These are phyloP conservation scores for Gryganskiella cystojenkinii DNA, from an alignment of 192 early-diverging fungal genomes.

Conservation along the genomic window DNA sequence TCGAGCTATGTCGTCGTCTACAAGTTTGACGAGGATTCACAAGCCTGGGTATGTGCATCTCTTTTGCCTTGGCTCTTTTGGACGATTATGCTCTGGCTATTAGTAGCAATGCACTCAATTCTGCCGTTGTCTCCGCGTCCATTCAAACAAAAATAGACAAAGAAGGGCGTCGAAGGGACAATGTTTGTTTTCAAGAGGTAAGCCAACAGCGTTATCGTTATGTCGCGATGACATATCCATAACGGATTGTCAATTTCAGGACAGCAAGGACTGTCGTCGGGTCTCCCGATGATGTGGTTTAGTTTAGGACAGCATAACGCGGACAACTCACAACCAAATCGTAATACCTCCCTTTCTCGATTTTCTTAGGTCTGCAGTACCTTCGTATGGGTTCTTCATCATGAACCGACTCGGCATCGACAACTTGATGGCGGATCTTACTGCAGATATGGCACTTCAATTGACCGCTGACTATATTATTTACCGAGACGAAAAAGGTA, in stretches of 20 bases:
- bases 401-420: slow-evolving; percentile 90
- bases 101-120: neutral
- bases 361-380: slow-evolving; percentile 56
- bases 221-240: no score
- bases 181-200: slow-evolving; percentile 89
- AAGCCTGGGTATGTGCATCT: slow-evolving; percentile 79
- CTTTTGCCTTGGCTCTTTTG: neutral
- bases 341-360: neutral
- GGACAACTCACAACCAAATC: no score
- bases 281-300: no score
- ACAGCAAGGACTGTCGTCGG: no score
- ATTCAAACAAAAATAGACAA: slow-evolving; percentile 67
- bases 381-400: slow-evolving; percentile 83
- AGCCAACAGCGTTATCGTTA: neutral
- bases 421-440: slow-evolving; percentile 78
- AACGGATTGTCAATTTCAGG: no score
- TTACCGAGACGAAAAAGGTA: slow-evolving; percentile 77
- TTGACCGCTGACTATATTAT: slow-evolving; percentile 89
- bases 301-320: no score
- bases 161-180: slow-evolving; percentile 91
- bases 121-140: neutral
- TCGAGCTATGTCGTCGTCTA: slow-evolving; percentile 92
- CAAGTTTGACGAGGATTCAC: slow-evolving; percentile 76
- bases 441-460: slow-evolving; percentile 80
- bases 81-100: no score